Base-by-base conservation (phyloP, 768 basidiomycete species). In the Mycena venus region DNA sequence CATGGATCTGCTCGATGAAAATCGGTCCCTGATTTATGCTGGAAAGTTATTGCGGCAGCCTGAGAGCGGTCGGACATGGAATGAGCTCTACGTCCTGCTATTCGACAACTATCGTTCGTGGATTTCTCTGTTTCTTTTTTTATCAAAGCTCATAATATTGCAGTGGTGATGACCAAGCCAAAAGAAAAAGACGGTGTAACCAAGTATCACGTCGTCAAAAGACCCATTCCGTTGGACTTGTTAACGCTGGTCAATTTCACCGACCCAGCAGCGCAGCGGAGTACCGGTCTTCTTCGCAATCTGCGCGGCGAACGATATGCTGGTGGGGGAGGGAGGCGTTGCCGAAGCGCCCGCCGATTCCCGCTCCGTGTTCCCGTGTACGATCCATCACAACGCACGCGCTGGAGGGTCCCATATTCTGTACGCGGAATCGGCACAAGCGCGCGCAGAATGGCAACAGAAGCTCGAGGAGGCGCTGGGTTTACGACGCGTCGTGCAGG, bases 61-160 rank as follows among this genome's bases (percentile, higher is more conserved):
- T 17, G 97, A 98, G 72, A 92, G 93, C 34, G 95, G 95, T 15
- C 91, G 96, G 75, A 93, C 94, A 81, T 95, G 93, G 92, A 95
- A 90, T 74, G 97, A 99, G 82, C 88, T 98, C 9, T 94, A 93
- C 74, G 94, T 98, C 10, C 87, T 99, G 65, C 86, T 99, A 3
- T 98, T 99, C 78, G 98, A 99, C 83, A 96, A 99, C 79, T 99
- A 99, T 78, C 83, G 96, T 96, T 72, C 83, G 95, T 83, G 17
- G 19, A n/a, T 36, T 34, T 29, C 70, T 36, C 44, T 51, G 9
- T 47, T 32, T 64, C n/a, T 27, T 51, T 47, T n/a, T 60, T 29
- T 21, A 71, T 62, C 31, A 12, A 40, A 40, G 47, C 64, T 61
- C 27, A 47, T 23, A n/a, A 27, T 53, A 23, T 27, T 77, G 8